Percentiles rank a stretch among this genome's conserved stretches.
phyloP scores from a whole-genome alignment of 2,329 filamentous ascomycete species.

The Fusarium compactum region DNA sequence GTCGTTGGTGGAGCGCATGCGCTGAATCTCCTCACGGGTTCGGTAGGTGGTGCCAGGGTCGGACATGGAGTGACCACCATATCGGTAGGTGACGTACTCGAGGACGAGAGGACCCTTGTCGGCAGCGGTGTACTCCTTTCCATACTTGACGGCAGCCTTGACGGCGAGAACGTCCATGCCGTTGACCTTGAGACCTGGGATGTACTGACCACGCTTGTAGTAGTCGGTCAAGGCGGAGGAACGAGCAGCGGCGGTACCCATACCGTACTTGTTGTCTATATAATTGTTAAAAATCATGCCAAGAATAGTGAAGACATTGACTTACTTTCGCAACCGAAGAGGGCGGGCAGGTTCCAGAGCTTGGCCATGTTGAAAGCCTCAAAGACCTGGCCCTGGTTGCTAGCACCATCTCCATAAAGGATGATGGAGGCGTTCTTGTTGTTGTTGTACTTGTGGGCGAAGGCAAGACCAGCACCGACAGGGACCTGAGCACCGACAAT shows the following conservation, averaged over 20 bases:
- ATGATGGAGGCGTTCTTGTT: constrained; percentile 88
- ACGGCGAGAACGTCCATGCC: constrained; percentile 99
- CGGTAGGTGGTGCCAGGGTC: constrained; percentile 99
- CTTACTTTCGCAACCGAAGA: constrained; percentile 98
- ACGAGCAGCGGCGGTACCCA: constrained; percentile 96
- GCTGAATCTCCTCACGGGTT: constrained; percentile 98
- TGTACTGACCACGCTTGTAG: constrained; percentile 99
- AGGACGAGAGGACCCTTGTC: constrained; percentile 95
- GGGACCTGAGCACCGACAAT: constrained; percentile 99
- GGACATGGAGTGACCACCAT: constrained; percentile 99
- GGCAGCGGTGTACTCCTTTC: constrained; percentile 84
- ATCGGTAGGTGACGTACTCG: constrained; percentile 99
- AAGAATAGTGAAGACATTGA: constrained; percentile 43
- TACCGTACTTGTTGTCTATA: constrained; percentile 99
- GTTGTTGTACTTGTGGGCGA: constrained; percentile 93
- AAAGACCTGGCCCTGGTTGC: constrained; percentile 99
- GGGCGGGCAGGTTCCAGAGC: constrained; percentile 94
- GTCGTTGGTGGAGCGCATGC: constrained; percentile 99
- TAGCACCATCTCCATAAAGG: constrained; percentile 97
- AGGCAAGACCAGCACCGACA: constrained; percentile 94
- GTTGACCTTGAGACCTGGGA: constrained; percentile 99
- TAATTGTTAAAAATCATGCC: constrained; percentile 19
- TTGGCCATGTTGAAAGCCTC: constrained; percentile 99
- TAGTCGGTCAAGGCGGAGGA: constrained; percentile 98
- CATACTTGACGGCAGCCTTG: constrained; percentile 95